Evolutionary conservation across 2,329 filamentous ascomycete genomes (phyloP).

Genomic region (Aspergillus costaricaensis): DNA sequence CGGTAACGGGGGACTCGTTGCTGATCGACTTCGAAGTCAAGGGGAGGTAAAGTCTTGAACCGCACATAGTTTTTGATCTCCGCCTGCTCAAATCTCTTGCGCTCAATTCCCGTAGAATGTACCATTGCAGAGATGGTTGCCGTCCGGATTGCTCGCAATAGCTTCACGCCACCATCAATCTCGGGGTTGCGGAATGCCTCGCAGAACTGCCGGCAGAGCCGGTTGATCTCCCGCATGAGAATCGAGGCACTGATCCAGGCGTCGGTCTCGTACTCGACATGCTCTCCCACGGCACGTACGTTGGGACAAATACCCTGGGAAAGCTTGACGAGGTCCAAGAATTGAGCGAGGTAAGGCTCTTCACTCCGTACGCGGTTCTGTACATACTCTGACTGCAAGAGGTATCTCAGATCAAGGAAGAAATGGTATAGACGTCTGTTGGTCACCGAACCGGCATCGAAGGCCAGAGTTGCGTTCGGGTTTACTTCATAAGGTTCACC

Average conservation of each 20-base stretch:
- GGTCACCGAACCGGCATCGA: conserved; percentile 91
- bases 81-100: conserved; percentile 76
- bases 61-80: conserved; percentile 85
- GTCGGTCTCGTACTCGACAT: conserved; percentile 97
- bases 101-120: conserved; percentile 86
- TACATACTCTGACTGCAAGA: conserved; percentile 85
- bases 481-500: conserved; percentile 89
- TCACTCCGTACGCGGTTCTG: conserved; percentile 81
- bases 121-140: conserved; percentile 82
- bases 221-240: conserved; percentile 92
- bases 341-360: conserved; percentile 86
- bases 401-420: conserved; percentile 89
- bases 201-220: conserved; percentile 82
- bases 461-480: conserved; percentile 81
- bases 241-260: conserved; percentile 96
- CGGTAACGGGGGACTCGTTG: conserved; percentile 56
- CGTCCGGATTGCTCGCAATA: conserved; percentile 67
- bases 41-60: conserved; percentile 76
- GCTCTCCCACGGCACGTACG: conserved; percentile 84
- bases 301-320: conserved; percentile 98
- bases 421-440: conserved; percentile 97
- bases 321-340: conserved; percentile 90
- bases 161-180: conserved; percentile 63
- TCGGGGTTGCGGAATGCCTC: conserved; percentile 76
- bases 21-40: conserved; percentile 69